Evolutionary conservation across 2,329 filamentous ascomycete genomes (phyloP), one percentile per base, ranked within the genome.

Genomic region (Clonostachys rosea): DNA sequence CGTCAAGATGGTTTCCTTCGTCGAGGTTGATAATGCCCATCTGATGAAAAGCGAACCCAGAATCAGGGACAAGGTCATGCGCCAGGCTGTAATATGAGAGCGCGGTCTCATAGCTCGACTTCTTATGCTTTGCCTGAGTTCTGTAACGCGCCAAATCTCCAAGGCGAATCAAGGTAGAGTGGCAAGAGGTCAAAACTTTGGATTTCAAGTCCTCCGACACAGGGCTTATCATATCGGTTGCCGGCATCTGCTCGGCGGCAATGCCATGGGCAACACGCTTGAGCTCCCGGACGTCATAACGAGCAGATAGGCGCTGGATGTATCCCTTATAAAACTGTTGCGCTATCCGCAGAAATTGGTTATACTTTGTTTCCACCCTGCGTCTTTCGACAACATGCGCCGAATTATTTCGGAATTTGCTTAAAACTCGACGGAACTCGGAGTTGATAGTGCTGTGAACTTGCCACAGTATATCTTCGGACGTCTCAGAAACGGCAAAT

Each of bases 91-190:
- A 97, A 66, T 92, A 96, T 11, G 86, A 84, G 58, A 91, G 76
- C 13, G 92, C 90, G 13, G 82, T 82, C 24, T 87, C 87, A 74
- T 89, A 95, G 56, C 87, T 87, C 46, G 84, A 83, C 52, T 83
- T 79, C 63, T 87, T 91, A 50, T 78, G 78, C 49, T 85, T 83
- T 49, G 89, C 73, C 60, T 92, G 87, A 46, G 78, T 75, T 46
- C 91, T 85, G 67, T 96, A 99, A 52, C 94, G 84, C 44, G 89
- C 89, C 43, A 99, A 76, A 63, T 99, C 94, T 34, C 94, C 94
- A 10, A 97, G 79, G 54, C 87, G 89, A 50, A 96, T 85, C 47
- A 97, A 75, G 5, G 88, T 90, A 47, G 84, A 81, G 67, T 96
- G 87, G 62, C 89, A 95, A 5, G 89, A 91, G 47, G 76, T 70